Base-by-base conservation (phyloP, 2,329 filamentous ascomycete species). In the Sarocladium strictum region DNA sequence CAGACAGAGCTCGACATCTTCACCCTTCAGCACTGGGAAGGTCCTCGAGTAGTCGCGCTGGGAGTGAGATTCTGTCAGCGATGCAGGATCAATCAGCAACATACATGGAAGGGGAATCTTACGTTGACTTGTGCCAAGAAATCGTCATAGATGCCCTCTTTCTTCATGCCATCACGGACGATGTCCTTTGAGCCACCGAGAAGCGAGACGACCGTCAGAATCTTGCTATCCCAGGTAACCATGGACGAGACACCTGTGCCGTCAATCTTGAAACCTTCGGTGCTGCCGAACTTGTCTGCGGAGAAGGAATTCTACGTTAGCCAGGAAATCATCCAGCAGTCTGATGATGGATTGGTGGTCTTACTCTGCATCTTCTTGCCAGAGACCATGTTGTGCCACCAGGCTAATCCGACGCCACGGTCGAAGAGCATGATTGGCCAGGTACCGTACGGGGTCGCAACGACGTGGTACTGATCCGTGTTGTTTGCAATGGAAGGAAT, bases 361-460 rank as follows among this genome's bases (percentile, higher is more conserved):
- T 58, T 56, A 72, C 70, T 74, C 54, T 75, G 72, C 72, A 74
- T 74, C 61, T 72, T 73, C 61, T 71, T 73, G 2, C 63, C 71
- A 4, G 64, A 54, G 2, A 67, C 63, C 70, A 73, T 74, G 51
- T 72, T 73, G 49, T 64, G 66, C 71, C 70, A 73, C 72, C 72
- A 75, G 3, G 69, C 71, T 24, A 74, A 59, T 0, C 71, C 72
- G 3, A 73, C 67, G 5, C 61, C 60, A 50, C 68, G 69, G 55
- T 72, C 64, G 24, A 73, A 66, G 27, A 74, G 53, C 0, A 72
- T 61, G 7, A 64, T 67, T 0, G 71, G 71, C 58, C 69, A 73
- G 0, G 67, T 66, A 9, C 67, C 67, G 17, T 74, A 74, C 0
- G 71, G 71, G 1, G 71, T 73, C 3, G 74, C 65, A 6, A 75